Evolutionary conservation across 2,329 filamentous ascomycete species (phyloP).

Genomic region (Acrocalymma vagum): DNA sequence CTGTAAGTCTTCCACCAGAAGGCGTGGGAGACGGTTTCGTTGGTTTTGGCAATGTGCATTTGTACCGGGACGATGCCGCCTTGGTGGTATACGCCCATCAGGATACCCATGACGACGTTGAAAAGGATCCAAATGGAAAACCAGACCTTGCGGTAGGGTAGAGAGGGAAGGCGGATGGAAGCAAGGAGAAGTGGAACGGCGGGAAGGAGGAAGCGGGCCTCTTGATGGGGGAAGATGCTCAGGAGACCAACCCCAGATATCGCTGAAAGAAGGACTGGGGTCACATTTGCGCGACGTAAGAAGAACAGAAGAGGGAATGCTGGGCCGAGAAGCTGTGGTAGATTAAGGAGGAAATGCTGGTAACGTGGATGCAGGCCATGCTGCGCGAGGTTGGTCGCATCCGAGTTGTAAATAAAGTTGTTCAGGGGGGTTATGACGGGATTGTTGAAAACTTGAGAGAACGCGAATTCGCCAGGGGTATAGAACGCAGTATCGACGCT

Average conservation of each 20-base stretch:
- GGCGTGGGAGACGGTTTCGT: slow-evolving; percentile 70
- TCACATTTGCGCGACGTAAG: slow-evolving; percentile 58
- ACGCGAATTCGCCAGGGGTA: slow-evolving; percentile 65
- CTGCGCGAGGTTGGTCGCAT: slow-evolving; percentile 58
- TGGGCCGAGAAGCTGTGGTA: slow-evolving; percentile 62
- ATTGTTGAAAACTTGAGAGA: slow-evolving; percentile 68
- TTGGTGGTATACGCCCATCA: slow-evolving; percentile 87
- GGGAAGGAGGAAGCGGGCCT: slow-evolving; percentile 79
- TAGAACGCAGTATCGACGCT: slow-evolving; percentile 89
- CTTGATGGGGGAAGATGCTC: slow-evolving; percentile 80
- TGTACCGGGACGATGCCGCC: slow-evolving; percentile 80
- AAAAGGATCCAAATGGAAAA: slow-evolving; percentile 72
- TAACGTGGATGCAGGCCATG: slow-evolving; percentile 63
- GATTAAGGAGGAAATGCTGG: slow-evolving; percentile 60
- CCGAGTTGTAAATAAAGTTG: slow-evolving; percentile 61
- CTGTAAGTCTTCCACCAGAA: slow-evolving; percentile 90
- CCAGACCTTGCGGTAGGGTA: slow-evolving; percentile 59
- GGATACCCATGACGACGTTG: slow-evolving; percentile 70
- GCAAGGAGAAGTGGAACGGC: slow-evolving; percentile 80
- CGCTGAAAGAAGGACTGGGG: slow-evolving; percentile 74
- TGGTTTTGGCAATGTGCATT: slow-evolving; percentile 75
- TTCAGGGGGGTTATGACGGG: slow-evolving; percentile 62
- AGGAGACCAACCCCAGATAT: slow-evolving; percentile 75
- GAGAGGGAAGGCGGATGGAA: slow-evolving; percentile 72
- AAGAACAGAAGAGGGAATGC: slow-evolving; percentile 57